These are phyloP conservation scores for Uronychia setigera DNA, from an alignment of 73 alveolate genomes.

Conservation along the genomic window DNA sequence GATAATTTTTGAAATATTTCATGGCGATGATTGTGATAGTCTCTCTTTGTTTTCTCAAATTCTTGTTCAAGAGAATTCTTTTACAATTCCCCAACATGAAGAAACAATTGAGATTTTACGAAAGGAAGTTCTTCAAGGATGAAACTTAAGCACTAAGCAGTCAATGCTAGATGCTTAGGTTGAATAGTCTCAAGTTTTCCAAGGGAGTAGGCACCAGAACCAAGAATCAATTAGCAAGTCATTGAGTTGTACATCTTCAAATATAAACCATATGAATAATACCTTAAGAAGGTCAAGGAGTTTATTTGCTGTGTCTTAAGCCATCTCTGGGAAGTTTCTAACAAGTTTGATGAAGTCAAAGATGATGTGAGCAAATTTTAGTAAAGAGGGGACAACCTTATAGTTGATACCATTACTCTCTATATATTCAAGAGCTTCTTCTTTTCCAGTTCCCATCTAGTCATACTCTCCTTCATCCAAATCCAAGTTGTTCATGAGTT, in stretches of 20 bases:
- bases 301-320: conserved; percentile 23
- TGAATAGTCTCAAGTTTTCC: conserved; percentile 31
- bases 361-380: conserved; percentile 30
- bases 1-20: conserved; percentile 33
- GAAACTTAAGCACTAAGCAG: conserved; percentile 43
- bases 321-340: conserved; percentile 37
- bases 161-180: conserved; percentile 39
- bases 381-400: conserved; percentile 37
- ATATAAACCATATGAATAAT: background rate
- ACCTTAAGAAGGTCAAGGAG: conserved; percentile 33
- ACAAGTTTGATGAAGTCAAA: conserved; percentile 34
- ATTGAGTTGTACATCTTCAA: background rate
- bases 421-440: background rate
- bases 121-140: conserved; percentile 37
- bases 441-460: background rate
- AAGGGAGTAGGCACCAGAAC: conserved; percentile 37
- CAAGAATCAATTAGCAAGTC: conserved; percentile 34
- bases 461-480: conserved; percentile 2
- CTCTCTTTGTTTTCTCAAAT: conserved; percentile 17
- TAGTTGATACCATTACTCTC: conserved; percentile 6
- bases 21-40: conserved; percentile 20
- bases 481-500: conserved; percentile 23
- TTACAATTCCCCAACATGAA: conserved; percentile 15
- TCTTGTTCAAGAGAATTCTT: conserved; percentile 17
- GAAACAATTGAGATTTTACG: conserved; percentile 13